These are phyloP conservation scores for Teratosphaeria nubilosa DNA, from an alignment of 2,329 filamentous ascomycete species.

Conservation along the genomic window DNA sequence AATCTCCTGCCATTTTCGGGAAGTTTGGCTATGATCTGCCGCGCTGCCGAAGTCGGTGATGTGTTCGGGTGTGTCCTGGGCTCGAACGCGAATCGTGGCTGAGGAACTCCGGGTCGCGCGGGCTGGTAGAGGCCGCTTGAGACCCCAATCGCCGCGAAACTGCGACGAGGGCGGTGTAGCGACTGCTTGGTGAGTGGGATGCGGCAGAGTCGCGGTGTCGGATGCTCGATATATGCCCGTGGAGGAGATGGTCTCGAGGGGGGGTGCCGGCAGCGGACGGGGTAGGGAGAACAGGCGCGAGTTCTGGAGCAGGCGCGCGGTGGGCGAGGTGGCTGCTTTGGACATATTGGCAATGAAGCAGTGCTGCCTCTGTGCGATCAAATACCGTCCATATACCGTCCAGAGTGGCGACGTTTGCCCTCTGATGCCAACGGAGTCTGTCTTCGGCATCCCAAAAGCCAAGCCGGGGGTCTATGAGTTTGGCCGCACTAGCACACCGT, in stretches of 20 bases:
- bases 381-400: neutral
- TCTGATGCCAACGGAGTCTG: neutral
- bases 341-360: conserved; percentile 18
- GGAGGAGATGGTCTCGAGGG: conserved; percentile 34
- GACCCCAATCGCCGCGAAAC: conserved; percentile 76
- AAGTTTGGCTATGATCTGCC: conserved; percentile 67
- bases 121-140: conserved; percentile 74
- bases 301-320: conserved; percentile 62
- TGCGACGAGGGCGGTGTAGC: conserved; percentile 65
- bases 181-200: conserved; percentile 76
- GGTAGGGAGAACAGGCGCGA: conserved; percentile 88
- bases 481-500: neutral
- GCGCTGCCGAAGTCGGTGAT: conserved; percentile 82
- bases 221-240: conserved; percentile 45
- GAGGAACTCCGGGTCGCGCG: conserved; percentile 60
- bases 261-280: conserved; percentile 57
- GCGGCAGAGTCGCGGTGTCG: conserved; percentile 60
- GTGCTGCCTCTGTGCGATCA: neutral
- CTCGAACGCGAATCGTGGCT: conserved; percentile 66
- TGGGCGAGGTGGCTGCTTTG: conserved; percentile 42
- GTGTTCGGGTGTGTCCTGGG: conserved; percentile 76
- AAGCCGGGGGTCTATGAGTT: neutral
- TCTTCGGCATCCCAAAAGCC: neutral
- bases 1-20: conserved; percentile 80
- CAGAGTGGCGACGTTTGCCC: neutral